Conservation (phyloP, 1,284 basidiomycete genomes). For the Puccinia hordei region DNA sequence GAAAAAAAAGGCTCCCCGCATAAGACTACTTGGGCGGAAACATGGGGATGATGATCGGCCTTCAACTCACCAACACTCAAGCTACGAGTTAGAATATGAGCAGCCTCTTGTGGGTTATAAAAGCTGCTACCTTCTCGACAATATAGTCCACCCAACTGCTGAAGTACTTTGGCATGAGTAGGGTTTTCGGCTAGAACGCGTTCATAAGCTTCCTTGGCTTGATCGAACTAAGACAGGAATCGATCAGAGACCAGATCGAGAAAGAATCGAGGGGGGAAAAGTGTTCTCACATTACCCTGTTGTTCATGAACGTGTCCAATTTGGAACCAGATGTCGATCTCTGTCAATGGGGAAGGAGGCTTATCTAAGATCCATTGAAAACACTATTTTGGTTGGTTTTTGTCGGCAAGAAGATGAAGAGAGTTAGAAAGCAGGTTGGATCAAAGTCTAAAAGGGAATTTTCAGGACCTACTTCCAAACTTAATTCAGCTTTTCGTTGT, state of each 20-base stretch:
- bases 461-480: constrained; percentile 65
- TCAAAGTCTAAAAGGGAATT: neutral
- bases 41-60: neutral
- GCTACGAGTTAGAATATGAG: constrained; percentile 89
- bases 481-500: constrained; percentile 85
- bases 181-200: constrained; percentile 93
- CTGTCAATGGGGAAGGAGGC: constrained; percentile 90
- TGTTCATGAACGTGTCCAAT: constrained; percentile 98
- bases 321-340: constrained; percentile 99
- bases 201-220: constrained; percentile 93
- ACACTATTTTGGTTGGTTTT: constrained; percentile 64
- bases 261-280: neutral
- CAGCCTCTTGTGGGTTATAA: constrained; percentile 91
- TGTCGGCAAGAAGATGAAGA: neutral
- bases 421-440: no score
- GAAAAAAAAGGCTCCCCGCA: no score
- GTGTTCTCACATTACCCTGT: constrained; percentile 76
- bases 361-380: constrained; percentile 95
- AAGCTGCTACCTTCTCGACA: constrained; percentile 91
- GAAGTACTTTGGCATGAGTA: constrained; percentile 91
- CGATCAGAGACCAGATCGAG: no score
- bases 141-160: constrained; percentile 96
- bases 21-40: no score
- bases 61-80: constrained; percentile 76
- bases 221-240: constrained; percentile 67